Evolutionary conservation across 1,284 basidiomycete genomes (phyloP), one percentile per base, ranked within the genome.

Genomic region (Ceratorhiza oryzae-sativae): DNA sequence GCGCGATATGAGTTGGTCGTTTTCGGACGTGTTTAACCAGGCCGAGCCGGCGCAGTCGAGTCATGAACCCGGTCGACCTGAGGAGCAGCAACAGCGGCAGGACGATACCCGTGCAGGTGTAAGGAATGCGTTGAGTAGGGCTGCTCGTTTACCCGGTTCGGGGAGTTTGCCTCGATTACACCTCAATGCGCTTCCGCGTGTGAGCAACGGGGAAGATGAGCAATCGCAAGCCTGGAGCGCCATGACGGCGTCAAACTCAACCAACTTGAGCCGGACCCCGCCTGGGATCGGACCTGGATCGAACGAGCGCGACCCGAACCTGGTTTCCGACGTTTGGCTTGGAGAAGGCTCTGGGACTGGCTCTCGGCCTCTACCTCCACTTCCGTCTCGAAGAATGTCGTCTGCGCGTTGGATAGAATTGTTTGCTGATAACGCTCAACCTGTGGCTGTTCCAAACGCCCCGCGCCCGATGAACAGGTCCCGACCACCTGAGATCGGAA

Each of bases 1-100:
- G 10, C 62, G 62, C 4, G 62, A 65, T 39, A 68, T 55, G 49
- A 68, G 63, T 39, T 68, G 63, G 63, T 68, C 63, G 20, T 41
- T 55, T 68, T 68, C 51, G 6, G 49, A 55, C 9, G 32, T 55
- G 18, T 56, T 56, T 18, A 25, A 27, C 6, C 18, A 48, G 48
- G 18, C 62, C 15, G 56, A 34, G 41, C 32, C 15, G 10, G 62
- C 32, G 45, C 27, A 15, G 30, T 61, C 59, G 18, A 39, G 36
- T 1, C 34, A 49, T 25, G 30, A 5, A 32, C 18, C 23, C 23
- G 60, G n/a, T n/a, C n/a, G n/a, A n/a, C n/a, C n/a, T n/a, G n/a
- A n/a, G n/a, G n/a, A n/a, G n/a, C n/a, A n/a, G n/a, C n/a, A n/a
- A n/a, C n/a, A 42, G 25, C 25, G 20, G 30, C 4, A 49, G 9